A percentile compares a stretch with the other conserved stretches of the same genome.
phyloP scores from a whole-genome alignment of 169 alveolate species.

The Sarcocystis neurona region DNA sequence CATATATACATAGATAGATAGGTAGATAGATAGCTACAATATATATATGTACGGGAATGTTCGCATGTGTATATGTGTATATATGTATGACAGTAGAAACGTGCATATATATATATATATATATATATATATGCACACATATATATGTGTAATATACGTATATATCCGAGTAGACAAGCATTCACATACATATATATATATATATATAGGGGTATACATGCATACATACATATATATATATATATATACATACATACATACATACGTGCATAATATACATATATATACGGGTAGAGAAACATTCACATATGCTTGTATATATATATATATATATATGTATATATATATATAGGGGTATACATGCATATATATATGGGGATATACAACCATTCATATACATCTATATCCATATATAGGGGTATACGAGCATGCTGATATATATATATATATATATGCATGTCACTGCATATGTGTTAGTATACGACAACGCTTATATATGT shows the following conservation, averaged over 20 bases:
- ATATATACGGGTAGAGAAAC: neutral
- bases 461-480: neutral
- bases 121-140: neutral
- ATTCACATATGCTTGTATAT: neutral
- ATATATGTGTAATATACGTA: neutral
- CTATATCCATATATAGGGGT: neutral
- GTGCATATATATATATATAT: constrained; percentile 1
- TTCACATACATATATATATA: too few species aligned
- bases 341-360: neutral
- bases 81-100: neutral
- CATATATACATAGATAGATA: neutral
- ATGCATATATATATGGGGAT: neutral
- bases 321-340: neutral
- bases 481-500: neutral
- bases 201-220: neutral
- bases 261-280: too few species aligned
- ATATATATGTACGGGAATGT: neutral
- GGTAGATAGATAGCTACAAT: neutral
- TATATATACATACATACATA: neutral
- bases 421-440: neutral
- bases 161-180: too few species aligned
- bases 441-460: neutral
- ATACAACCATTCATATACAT: neutral
- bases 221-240: neutral
- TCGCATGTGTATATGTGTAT: neutral